Conservation (phyloP, 352 stramenopile genomes). For the Hyaloperonospora brassicae region DNA sequence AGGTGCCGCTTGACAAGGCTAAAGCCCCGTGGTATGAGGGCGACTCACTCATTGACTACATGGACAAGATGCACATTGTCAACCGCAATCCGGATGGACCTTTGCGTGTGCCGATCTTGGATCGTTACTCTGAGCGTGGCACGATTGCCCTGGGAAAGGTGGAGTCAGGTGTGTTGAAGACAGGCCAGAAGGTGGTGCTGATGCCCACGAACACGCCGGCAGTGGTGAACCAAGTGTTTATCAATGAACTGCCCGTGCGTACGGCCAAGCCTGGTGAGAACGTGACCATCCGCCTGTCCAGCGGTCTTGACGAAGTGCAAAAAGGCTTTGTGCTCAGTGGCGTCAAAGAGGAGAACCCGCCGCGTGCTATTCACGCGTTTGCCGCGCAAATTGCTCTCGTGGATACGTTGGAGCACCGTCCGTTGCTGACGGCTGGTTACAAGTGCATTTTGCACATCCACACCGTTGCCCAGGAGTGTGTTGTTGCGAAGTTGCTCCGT, state of each 20-base stretch:
- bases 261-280: conserved; percentile 97
- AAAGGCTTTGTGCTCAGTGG: conserved; percentile 93
- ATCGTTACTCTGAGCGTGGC: conserved; percentile 95
- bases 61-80: conserved; percentile 90
- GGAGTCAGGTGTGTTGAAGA: conserved; percentile 90
- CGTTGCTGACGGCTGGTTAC: conserved; percentile 95
- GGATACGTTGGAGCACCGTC: conserved; percentile 95
- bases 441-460: conserved; percentile 97
- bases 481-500: conserved; percentile 87
- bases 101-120: conserved; percentile 94
- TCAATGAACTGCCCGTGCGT: conserved; percentile 91
- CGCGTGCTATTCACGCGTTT: conserved; percentile 70
- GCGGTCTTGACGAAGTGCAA: conserved; percentile 74
- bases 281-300: conserved; percentile 92
- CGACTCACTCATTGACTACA: conserved; percentile 88
- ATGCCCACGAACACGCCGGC: conserved; percentile 87
- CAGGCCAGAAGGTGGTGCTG: conserved; percentile 90
- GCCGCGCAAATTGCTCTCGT: conserved; percentile 93
- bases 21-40: conserved; percentile 91
- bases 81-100: conserved; percentile 87
- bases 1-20: conserved; percentile 69
- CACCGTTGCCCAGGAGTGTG: conserved; percentile 93
- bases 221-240: conserved; percentile 76
- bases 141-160: conserved; percentile 98
- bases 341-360: conserved; percentile 33